Percentiles rank a stretch among this genome's conserved stretches.
These are phyloP conservation scores for Crithidia brevicula DNA, from an alignment of 208 protist genomes.

Conservation along the genomic window DNA sequence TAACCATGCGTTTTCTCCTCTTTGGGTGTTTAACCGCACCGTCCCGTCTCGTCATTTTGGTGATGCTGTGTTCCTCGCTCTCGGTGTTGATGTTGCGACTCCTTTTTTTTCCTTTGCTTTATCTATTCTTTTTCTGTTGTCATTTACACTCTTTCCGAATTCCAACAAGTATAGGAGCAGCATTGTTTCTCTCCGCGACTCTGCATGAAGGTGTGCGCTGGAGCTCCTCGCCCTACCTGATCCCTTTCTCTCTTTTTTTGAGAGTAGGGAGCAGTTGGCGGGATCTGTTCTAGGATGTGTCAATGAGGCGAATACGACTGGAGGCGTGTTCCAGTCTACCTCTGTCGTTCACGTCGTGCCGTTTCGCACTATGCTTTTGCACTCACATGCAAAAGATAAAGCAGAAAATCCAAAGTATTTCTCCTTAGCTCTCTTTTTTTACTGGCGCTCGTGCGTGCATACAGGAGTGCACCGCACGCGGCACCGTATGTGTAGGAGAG, in stretches of 20 bases:
- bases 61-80: too few species aligned
- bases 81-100: too few species aligned
- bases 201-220: neutral
- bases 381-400: neutral
- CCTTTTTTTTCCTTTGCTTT: neutral
- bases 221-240: neutral
- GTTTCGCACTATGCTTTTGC: neutral
- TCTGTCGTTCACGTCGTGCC: too few species aligned
- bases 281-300: too few species aligned
- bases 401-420: too few species aligned
- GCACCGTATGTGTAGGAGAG: too few species aligned
- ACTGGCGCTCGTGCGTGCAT: neutral
- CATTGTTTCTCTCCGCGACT: neutral
- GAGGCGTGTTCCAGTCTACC: too few species aligned
- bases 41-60: too few species aligned
- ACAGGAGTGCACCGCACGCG: too few species aligned
- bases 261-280: neutral
- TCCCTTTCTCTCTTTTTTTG: constrained; percentile 3
- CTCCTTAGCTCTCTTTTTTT: neutral
- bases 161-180: neutral
- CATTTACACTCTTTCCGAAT: neutral
- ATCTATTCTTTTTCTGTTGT: constrained; percentile 20
- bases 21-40: too few species aligned
- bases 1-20: too few species aligned
- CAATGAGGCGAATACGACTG: too few species aligned